phyloP scores from a whole-genome alignment of 495 filamentous ascomycete genomes.

The Xylaria castorea region DNA sequence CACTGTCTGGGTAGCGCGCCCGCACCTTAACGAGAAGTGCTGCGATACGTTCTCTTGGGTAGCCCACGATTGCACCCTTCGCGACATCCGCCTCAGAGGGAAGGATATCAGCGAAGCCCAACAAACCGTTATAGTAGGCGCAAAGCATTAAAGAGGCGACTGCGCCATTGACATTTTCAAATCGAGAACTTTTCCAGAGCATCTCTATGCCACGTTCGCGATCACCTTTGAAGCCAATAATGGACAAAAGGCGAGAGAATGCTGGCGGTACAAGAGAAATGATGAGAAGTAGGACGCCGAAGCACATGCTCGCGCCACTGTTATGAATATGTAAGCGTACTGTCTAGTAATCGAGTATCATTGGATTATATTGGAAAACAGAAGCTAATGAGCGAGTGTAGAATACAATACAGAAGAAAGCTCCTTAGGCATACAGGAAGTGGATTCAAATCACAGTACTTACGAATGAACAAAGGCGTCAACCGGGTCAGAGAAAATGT shows the following conservation, averaged over 20 bases:
- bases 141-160: slow-evolving; percentile 83
- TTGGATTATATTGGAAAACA: background rate
- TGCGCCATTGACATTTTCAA: slow-evolving; percentile 88
- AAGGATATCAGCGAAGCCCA: slow-evolving; percentile 87
- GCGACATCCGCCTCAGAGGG: slow-evolving; percentile 62
- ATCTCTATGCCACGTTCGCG: slow-evolving; percentile 80
- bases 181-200: slow-evolving; percentile 92
- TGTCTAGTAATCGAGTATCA: background rate
- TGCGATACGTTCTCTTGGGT: slow-evolving; percentile 73
- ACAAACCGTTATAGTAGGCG: slow-evolving; percentile 85
- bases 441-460: background rate
- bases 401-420: background rate
- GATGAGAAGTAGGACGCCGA: slow-evolving; percentile 82
- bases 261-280: slow-evolving; percentile 91
- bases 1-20: slow-evolving; percentile 76
- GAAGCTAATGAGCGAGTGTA: background rate
- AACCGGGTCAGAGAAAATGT: slow-evolving; percentile 69
- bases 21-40: slow-evolving; percentile 78
- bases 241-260: slow-evolving; percentile 80
- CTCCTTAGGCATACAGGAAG: background rate
- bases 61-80: slow-evolving; percentile 62
- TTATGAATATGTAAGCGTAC: slow-evolving; percentile 1
- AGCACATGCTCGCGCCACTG: slow-evolving; percentile 86
- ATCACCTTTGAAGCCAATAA: slow-evolving; percentile 93
- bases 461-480: slow-evolving; percentile 78